These are phyloP conservation scores for Trichosporon faecale DNA, from an alignment of 1,284 basidiomycete genomes.

Conservation along the genomic window DNA sequence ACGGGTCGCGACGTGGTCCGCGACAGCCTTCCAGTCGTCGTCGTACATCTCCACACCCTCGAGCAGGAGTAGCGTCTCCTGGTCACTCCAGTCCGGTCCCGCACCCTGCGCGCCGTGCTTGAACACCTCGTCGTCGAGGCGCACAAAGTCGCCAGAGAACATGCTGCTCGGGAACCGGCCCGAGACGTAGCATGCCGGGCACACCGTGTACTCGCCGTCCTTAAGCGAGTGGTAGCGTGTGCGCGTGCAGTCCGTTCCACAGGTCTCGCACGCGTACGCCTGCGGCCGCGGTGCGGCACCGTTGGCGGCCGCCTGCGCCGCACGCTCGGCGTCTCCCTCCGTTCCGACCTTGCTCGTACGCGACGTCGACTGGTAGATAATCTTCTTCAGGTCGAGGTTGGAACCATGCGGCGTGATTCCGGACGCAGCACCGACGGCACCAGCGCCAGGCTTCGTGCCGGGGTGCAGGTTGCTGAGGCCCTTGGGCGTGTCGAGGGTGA, in stretches of 20 bases:
- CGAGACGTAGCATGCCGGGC: slow-evolving; percentile 87
- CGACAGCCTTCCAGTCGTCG: slow-evolving; percentile 90
- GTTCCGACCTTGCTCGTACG: slow-evolving; percentile 62
- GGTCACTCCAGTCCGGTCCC: slow-evolving; percentile 79
- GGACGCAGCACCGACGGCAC: slow-evolving; percentile 34
- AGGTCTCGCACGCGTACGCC: slow-evolving; percentile 84
- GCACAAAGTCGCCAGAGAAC: slow-evolving; percentile 97
- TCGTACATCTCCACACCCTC: slow-evolving; percentile 98
- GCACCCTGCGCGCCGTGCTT: slow-evolving; percentile 56
- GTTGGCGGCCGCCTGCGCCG: slow-evolving; percentile 60
- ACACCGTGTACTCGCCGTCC: slow-evolving; percentile 84
- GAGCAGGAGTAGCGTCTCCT: slow-evolving; percentile 81
- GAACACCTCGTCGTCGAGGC: slow-evolving; percentile 64
- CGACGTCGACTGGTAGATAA: slow-evolving; percentile 84
- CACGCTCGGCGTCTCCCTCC: slow-evolving; percentile 61
- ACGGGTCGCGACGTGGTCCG: slow-evolving; percentile 86
- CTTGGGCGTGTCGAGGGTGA: slow-evolving; percentile 93
- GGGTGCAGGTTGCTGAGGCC: slow-evolving; percentile 90
- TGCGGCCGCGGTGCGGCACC: slow-evolving; percentile 53
- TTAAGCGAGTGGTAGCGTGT: slow-evolving; percentile 91
- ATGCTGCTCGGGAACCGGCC: slow-evolving; percentile 94
- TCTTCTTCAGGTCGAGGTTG: slow-evolving; percentile 73
- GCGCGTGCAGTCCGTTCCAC: slow-evolving; percentile 85
- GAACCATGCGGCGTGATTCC: slow-evolving; percentile 61
- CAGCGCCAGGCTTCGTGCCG: slow-evolving; percentile 61